These are phyloP conservation scores for Metschnikowia hibisci DNA, from an alignment of 805 yeast genomes.

Conservation along the genomic window DNA sequence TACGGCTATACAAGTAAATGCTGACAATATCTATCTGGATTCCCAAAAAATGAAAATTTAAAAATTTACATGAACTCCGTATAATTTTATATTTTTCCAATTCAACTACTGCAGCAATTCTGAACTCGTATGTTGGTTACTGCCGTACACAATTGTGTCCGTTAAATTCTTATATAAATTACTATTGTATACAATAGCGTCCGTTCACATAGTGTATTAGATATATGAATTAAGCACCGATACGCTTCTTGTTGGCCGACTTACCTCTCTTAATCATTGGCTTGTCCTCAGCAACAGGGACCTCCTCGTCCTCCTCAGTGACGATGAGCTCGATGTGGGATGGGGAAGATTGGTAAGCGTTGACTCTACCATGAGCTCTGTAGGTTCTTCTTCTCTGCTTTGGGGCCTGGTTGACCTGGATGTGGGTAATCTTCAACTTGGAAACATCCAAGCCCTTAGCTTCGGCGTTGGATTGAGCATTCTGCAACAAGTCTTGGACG, in stretches of 20 bases:
- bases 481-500: conserved; percentile 88
- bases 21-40: too few species aligned
- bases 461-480: conserved; percentile 98
- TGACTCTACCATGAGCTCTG: conserved; percentile 99
- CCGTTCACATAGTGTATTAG: conserved; percentile 6
- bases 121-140: too few species aligned
- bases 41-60: too few species aligned
- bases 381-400: conserved; percentile 99
- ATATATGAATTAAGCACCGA: conserved; percentile 42
- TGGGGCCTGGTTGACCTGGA: conserved; percentile 99
- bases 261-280: conserved; percentile 78
- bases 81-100: too few species aligned
- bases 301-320: conserved; percentile 91
- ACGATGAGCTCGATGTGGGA: conserved; percentile 97
- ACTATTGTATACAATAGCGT: background rate
- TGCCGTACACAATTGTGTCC: too few species aligned
- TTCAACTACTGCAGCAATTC: too few species aligned
- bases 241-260: conserved; percentile 83
- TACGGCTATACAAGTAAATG: too few species aligned
- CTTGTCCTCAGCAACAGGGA: conserved; percentile 83
- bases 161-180: too few species aligned
- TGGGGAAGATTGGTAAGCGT: conserved; percentile 98
- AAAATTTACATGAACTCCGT: too few species aligned
- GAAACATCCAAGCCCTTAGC: conserved; percentile 96
- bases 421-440: conserved; percentile 92